These are phyloP conservation scores for Alternaria arbusti DNA, from an alignment of 2,329 filamentous ascomycete species.

Conservation along the genomic window DNA sequence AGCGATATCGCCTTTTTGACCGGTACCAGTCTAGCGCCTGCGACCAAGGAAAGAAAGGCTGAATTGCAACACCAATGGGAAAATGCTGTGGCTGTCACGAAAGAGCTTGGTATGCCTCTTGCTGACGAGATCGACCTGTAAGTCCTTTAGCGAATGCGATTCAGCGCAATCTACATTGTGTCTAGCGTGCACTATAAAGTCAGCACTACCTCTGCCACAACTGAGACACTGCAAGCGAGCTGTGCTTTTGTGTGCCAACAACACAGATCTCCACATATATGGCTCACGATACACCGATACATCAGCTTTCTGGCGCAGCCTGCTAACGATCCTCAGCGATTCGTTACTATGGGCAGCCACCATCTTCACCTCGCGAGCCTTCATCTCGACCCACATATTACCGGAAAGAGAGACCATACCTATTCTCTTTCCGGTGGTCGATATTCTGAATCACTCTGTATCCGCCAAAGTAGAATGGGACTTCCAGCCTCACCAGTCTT, in stretches of 20 bases:
- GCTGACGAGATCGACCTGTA: constrained; percentile 31
- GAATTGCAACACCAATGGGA: constrained; percentile 34
- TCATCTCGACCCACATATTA: constrained; percentile 51
- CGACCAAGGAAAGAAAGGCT: constrained; percentile 27
- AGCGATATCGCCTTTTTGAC: constrained; percentile 43
- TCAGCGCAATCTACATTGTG: background rate
- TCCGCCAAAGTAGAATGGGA: constrained; percentile 57
- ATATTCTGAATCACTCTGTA: constrained; percentile 57
- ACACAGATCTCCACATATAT: background rate
- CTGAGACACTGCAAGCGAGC: background rate
- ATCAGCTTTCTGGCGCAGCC: background rate
- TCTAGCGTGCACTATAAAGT: background rate
- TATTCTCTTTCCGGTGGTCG: constrained; percentile 58
- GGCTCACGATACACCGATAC: background rate
- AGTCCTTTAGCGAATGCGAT: constrained; percentile 16
- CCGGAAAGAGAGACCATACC: constrained; percentile 38
- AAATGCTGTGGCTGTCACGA: constrained; percentile 27
- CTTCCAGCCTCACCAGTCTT: constrained; percentile 37
- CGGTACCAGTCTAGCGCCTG: constrained; percentile 44
- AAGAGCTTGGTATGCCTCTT: constrained; percentile 19
- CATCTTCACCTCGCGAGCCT: constrained; percentile 59
- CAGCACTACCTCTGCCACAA: background rate
- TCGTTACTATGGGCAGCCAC: constrained; percentile 59
- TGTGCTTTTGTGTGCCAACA: background rate
- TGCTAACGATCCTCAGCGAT: constrained; percentile 47